These are phyloP conservation scores for Gaeumannomyces tritici DNA, from an alignment of 2,329 filamentous ascomycete genomes.

Conservation along the genomic window DNA sequence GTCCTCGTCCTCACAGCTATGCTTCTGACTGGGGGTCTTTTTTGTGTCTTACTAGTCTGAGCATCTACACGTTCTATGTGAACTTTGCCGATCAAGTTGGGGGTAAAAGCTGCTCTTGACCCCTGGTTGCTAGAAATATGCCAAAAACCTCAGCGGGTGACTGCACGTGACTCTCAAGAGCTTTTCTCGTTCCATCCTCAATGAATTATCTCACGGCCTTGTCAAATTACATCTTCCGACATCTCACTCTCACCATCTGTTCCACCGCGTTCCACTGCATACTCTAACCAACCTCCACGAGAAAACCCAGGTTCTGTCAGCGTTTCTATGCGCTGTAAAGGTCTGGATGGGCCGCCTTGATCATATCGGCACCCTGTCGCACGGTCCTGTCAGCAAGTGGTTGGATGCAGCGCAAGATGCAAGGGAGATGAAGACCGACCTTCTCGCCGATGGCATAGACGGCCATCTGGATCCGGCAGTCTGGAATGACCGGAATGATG, in stretches of 20 bases:
- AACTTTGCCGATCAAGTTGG: no score
- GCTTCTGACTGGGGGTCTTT: background rate
- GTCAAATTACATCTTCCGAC: background rate
- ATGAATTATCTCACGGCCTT: no score
- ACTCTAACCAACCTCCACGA: no score
- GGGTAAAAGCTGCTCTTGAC: no score
- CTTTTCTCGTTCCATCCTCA: background rate
- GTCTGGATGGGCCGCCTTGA: conserved; percentile 30
- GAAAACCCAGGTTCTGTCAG: no score
- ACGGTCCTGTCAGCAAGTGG: background rate
- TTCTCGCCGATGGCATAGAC: conserved; percentile 54
- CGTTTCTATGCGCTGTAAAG: conserved; percentile 10
- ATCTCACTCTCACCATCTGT: background rate
- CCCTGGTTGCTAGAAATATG: background rate
- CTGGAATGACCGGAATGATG: conserved; percentile 44
- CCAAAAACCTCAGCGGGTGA: background rate
- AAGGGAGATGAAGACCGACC: conserved; percentile 11
- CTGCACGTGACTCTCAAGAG: background rate
- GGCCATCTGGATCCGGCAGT: conserved; percentile 48
- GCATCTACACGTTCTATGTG: no score
- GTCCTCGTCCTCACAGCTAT: background rate
- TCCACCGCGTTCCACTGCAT: no score
- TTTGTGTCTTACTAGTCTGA: no score
- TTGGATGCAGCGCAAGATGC: background rate
- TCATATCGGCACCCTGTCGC: conserved; percentile 29